Base-by-base conservation (phyloP, 441 rosid species). In the Brassica hybrid region DNA sequence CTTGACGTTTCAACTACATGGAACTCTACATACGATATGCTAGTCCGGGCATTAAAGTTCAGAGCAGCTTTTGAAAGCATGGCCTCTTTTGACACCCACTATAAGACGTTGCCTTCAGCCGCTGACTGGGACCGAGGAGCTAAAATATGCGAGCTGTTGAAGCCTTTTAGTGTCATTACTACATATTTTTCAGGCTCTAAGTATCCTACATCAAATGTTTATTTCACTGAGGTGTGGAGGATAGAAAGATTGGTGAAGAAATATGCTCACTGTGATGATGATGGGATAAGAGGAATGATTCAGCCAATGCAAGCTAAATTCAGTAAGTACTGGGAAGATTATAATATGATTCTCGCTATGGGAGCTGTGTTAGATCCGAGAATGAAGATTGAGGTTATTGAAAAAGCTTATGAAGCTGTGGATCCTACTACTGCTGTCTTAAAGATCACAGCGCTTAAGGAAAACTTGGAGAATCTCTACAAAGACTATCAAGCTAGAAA, bases 161-260 rank as follows among this genome's bases (percentile, higher is more conserved):
- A 43, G 19, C 57, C 30, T 3, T 43, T 45, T 19, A 66, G 36
- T 41, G 18, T 21, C 4, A 66, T 21, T 3, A 66, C 19, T 8
- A 45, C 7, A 0, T 3, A 12, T 3, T 41, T 65, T 3, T 41
- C 56, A 6, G 56, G 69, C 2, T 41, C 34, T 30, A 30, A 30
- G 34, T 30, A 30, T 5, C 34, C 34, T 30, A 30, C 34, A 30
- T 30, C 34, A 30, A 66, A 5, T 13, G 36, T 66, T 7, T 66
- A 66, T 8, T 45, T 45, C 18, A 45, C 70, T 6, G 36, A 66
- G 7, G 70, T 66, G 8, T 21, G 70, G 19, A 66, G 38, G 7
- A 45, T 45, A 1, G 63, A 66, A 1, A 0, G 23, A 0, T 23
- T 66, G n/a, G 11, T 65, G 30, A 21, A n/a, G 9, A 66, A 21